Evolutionary conservation across 1,139 yeast genomes (phyloP), one percentile per base, ranked within the genome.

Genomic region (Scheffersomyces lignicola): DNA sequence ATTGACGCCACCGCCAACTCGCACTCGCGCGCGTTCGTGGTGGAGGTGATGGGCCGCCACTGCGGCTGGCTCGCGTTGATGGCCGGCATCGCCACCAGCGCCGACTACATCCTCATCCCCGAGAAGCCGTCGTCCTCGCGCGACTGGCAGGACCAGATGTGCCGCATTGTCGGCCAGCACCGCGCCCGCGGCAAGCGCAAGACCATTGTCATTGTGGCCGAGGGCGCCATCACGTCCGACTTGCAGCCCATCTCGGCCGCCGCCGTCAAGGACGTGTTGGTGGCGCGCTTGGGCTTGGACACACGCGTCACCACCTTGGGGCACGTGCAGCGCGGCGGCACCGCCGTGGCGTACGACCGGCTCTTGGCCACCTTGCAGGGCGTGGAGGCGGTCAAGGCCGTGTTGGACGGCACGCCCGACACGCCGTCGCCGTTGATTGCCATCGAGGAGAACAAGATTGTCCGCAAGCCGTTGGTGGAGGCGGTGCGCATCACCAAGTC

Each of bases 21-120:
- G 1, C 94, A 84, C 58, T 83, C 88, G 18, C 68, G 94, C 56
- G 94, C 94, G 7, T 84, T 84, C 54, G 89, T 84, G 26, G 80
- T 84, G 30, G 94, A 84, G 60, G 94, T 84, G n/a, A 84, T 84
- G 94, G 94, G 94, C 42, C 74, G 94, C 60, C 92, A 84, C 52
- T 84, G 94, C 68, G 94, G 94, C 46, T 84, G 94, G 94, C 71
- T 84, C 45, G 92, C 87, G 1, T 64, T 84, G 45, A 83, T 83
- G 86, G 84, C 92, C 2, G 92, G 92, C 49, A 76, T 84, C 40
- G 81, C 90, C 16, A 83, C 92, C 11, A 80, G 85, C 54, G 92
- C 94, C 2, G 94, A 84, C 57, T 83, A 77, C 53, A 82, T 83
- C 38, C 79, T 84, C 53, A 83, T 84, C 38, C 94, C 94, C 8